Percentiles rank a stretch among this genome's conserved stretches.
phyloP scores from a whole-genome alignment of 306 rosid genomes.

The Castanea sativa region DNA sequence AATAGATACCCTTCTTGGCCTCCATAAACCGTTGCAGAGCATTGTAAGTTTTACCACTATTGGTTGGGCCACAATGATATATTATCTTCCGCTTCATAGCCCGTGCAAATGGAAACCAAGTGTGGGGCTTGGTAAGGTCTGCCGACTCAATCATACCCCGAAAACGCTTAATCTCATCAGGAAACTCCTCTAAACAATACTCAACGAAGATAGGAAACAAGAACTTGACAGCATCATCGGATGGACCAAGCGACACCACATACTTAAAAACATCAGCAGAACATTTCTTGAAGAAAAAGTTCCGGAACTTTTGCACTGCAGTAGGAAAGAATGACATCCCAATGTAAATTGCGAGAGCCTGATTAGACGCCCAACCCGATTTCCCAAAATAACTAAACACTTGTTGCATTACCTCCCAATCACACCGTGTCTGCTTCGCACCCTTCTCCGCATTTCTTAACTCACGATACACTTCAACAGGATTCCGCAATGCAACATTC shows the following conservation, averaged over 20 bases:
- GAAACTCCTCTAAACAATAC: conserved; percentile 58
- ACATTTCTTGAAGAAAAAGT: conserved; percentile 51
- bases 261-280: conserved; percentile 50
- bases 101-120: conserved; percentile 95
- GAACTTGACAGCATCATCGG: conserved; percentile 66
- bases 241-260: conserved; percentile 63
- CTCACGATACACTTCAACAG: too few relatives aligned
- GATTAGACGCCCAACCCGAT: conserved; percentile 31
- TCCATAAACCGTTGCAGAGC: too few relatives aligned
- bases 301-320: conserved; percentile 57
- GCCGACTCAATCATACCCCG: conserved; percentile 49
- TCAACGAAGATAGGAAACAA: conserved; percentile 87
- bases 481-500: too few relatives aligned
- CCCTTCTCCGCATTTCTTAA: neutral
- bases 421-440: conserved; percentile 31
- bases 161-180: too few relatives aligned
- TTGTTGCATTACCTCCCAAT: conserved; percentile 41
- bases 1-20: too few relatives aligned
- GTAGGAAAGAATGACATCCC: conserved; percentile 88
- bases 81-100: conserved; percentile 90
- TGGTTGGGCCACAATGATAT: conserved; percentile 97
- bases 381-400: conserved; percentile 40
- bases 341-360: conserved; percentile 88
- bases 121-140: conserved; percentile 83
- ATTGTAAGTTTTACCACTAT: conserved; percentile 16